Evolutionary conservation across 2,329 filamentous ascomycete genomes (phyloP), one percentile per base, ranked within the genome.

Genomic region (Apiospora kogelbergensis): DNA sequence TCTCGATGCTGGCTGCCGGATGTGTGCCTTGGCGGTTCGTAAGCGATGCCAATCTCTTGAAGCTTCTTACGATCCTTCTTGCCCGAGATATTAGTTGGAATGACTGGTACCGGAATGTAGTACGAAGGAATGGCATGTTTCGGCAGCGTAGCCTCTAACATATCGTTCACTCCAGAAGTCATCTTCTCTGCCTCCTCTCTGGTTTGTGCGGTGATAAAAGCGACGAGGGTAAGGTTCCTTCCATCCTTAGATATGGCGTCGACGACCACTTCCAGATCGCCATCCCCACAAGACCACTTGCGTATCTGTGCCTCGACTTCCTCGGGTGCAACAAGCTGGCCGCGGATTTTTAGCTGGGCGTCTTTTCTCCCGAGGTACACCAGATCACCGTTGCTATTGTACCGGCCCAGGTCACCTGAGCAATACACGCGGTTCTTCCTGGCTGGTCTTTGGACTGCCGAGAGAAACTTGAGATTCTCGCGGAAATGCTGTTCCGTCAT

Each of bases 311-410:
- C 24, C 46, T 70, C 69, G 17, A 70, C 33, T 44, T 70, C 69
- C 4, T 24, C 57, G 4, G 83, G 77, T 75, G 83, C 88, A 70
- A 85, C 78, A 69, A 84, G 73, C 68, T 81, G 86, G 53, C 88
- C 88, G 41, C 82, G 80, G 24, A 88, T 74, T 73, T 88, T 88
- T 37, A 87, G 80, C 74, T 87, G 85, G 0, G 80, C 80, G 72
- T 87, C 85, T 70, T 84, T 84, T 48, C 85, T 78, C 66, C 84
- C 84, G 67, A 84, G 71, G 65, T 79, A 82, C 0, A 77, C 68
- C 15, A 83, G 73, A 65, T 68, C 66, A 5, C 79, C 78, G 68
- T 82, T 75, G 2, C 71, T 71, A 57, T 76, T 70, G 33, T 81
- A 80, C 60, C 72, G 73, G 20, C 73, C 81, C 13, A 83, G 74